Base-by-base conservation (phyloP, 1,139 yeast genomes). In the Pichia terricola region DNA sequence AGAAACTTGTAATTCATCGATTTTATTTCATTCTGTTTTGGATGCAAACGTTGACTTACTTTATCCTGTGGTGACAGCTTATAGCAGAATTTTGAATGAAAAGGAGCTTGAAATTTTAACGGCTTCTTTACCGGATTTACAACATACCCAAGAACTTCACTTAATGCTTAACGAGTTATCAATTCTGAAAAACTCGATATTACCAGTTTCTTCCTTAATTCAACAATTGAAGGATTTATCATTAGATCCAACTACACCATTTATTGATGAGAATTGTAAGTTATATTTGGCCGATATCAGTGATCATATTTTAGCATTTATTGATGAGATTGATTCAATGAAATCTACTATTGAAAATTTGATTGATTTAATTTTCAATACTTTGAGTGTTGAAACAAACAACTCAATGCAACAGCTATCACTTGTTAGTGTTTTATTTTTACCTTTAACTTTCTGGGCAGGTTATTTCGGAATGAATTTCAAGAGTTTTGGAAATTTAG, bases 391-490 rank as follows among this genome's bases (percentile, higher is more conserved):
- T 11, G 72, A 71, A 43, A 72, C 76, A 3, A 71, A 73, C 46
- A 73, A 66, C 49, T 68, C 78, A 5, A 74, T 75, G 66, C 66
- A 67, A 43, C 67, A 69, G 53, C 59, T 75, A 41, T 70, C 77
- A 7, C 55, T 75, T 32, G 74, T 75, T 7, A 70, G 78, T 0
- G 78, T 75, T 10, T 66, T 75, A 26, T 75, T 75, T 50, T 59
- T 75, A 40, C 81, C 80, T 8, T 54, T 75, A 42, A 67, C 75
- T 5, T 75, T 75, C 53, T 65, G 77, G 66, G 73, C 79, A 1
- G 79, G 79, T 9, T 75, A 73, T 53, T 75, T 70, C 51, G 81
- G 81, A 26, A 75, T 75, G 80, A 74, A 75, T 49, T 72, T 77
- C 50, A 64, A 66, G 25, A 56, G 57, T n/a, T 76, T 75, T 53